These are phyloP conservation scores for Caryopteris hybrid DNA, from an alignment of 305 asterid species.

Conservation along the genomic window DNA sequence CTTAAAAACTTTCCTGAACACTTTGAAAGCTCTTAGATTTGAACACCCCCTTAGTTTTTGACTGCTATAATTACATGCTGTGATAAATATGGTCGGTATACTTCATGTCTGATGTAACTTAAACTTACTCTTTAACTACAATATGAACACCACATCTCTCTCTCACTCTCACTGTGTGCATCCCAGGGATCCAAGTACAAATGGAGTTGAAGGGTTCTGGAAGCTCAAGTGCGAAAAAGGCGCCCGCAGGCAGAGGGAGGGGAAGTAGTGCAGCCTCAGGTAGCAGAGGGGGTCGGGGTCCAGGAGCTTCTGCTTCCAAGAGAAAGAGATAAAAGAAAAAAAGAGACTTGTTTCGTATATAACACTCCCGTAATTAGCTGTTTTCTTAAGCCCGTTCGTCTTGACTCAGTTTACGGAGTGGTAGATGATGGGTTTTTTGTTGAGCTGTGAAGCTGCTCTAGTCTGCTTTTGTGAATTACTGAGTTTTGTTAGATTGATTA, in stretches of 20 bases:
- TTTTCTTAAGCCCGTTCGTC: background rate
- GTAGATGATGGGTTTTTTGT: background rate
- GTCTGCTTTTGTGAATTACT: background rate
- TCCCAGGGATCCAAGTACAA: conserved; percentile 63
- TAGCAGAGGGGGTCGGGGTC: conserved; percentile 41
- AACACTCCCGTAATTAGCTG: background rate
- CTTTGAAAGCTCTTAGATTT: no score
- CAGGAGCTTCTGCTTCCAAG: conserved; percentile 58
- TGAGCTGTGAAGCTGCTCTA: conserved; percentile 1
- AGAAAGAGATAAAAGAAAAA: conserved; percentile 59
- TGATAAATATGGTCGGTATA: background rate
- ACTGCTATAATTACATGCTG: background rate
- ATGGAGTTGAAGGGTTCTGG: conserved; percentile 76
- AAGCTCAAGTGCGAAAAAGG: conserved; percentile 48
- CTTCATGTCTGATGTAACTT: background rate
- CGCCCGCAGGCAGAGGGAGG: conserved; percentile 51
- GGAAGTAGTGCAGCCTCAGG: conserved; percentile 44
- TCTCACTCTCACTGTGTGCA: no score
- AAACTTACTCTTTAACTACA: background rate
- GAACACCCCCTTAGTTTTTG: no score
- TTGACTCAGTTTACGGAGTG: background rate
- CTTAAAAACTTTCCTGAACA: no score
- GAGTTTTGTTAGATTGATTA: background rate
- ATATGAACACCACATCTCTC: background rate
- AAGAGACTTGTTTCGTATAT: conserved; percentile 8